A percentile compares a stretch with the other conserved stretches of the same genome.
phyloP scores from a whole-genome alignment of 177 flowering plant genomes.

The Tripterygium wilfordii region DNA sequence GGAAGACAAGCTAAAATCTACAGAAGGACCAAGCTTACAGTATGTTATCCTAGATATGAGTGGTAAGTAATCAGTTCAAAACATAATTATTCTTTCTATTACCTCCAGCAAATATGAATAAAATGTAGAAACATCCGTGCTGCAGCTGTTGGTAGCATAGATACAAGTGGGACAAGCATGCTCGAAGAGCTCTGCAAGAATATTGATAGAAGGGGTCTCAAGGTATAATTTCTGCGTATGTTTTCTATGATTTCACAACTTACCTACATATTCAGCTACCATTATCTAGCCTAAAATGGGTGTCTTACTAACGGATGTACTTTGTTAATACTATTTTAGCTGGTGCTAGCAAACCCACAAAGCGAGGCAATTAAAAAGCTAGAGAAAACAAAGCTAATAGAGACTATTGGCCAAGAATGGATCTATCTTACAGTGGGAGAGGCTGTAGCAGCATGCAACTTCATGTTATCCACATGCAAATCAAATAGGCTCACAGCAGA shows the following conservation, averaged over 20 bases:
- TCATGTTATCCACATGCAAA: constrained; percentile 48
- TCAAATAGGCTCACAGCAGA: constrained; percentile 3
- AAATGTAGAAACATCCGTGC: no score
- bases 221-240: constrained; percentile 27
- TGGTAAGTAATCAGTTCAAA: constrained; percentile 28
- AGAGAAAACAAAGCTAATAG: constrained; percentile 46
- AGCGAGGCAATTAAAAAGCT: constrained; percentile 76
- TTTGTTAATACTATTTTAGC: constrained; percentile 21
- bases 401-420: constrained; percentile 52
- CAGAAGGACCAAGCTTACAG: constrained; percentile 42
- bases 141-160: constrained; percentile 66
- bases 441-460: constrained; percentile 65
- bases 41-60: constrained; percentile 61
- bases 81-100: not conserved
- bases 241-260: no score
- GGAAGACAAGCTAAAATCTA: constrained; percentile 48
- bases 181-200: constrained; percentile 55
- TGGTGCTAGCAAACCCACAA: constrained; percentile 60
- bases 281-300: no score
- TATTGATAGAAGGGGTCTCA: constrained; percentile 37
- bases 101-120: no score
- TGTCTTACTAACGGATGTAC: no score
- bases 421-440: constrained; percentile 59
- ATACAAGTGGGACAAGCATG: constrained; percentile 73
- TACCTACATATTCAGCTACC: no score